Evolutionary conservation across 148 eudicot species (phyloP).

Genomic region (Rhododendron mucronatum): DNA sequence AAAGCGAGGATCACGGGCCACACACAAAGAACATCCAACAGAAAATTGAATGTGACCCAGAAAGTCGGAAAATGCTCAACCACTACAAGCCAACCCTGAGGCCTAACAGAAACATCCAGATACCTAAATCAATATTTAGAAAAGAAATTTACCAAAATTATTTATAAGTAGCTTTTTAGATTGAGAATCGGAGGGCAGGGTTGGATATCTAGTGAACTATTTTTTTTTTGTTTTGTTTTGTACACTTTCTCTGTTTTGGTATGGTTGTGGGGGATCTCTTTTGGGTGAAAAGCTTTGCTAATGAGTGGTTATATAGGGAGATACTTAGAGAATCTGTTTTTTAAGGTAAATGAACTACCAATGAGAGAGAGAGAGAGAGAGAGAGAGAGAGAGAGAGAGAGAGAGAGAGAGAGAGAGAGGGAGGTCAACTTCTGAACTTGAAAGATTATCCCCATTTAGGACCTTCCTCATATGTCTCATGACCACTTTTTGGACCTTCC

Average conservation of each 20-base stretch:
- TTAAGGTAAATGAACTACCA: neutral
- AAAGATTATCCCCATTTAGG: constrained; percentile 37
- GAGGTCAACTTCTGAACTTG: constrained; percentile 41
- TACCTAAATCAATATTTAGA: too few species aligned
- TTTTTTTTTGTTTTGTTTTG: neutral
- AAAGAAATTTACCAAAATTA: too few species aligned
- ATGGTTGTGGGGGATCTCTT: neutral
- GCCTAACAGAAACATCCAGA: too few species aligned
- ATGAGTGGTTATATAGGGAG: too few species aligned
- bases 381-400: neutral
- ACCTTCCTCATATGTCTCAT: constrained; percentile 44
- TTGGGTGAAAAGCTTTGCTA: too few species aligned
- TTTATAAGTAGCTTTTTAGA: neutral
- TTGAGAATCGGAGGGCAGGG: constrained; percentile 11
- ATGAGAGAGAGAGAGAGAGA: neutral
- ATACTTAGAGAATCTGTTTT: neutral
- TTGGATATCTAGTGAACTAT: constrained; percentile 9
- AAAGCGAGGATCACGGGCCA: too few species aligned
- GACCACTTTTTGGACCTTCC: neutral
- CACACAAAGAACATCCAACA: too few species aligned
- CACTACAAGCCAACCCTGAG: too few species aligned
- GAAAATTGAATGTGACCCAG: too few species aligned
- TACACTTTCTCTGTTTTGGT: neutral
- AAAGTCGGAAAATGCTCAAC: too few species aligned
- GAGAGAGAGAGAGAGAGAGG: too few species aligned